These are phyloP conservation scores for Podospora fimiseda DNA, from an alignment of 495 filamentous ascomycete species.

Conservation along the genomic window DNA sequence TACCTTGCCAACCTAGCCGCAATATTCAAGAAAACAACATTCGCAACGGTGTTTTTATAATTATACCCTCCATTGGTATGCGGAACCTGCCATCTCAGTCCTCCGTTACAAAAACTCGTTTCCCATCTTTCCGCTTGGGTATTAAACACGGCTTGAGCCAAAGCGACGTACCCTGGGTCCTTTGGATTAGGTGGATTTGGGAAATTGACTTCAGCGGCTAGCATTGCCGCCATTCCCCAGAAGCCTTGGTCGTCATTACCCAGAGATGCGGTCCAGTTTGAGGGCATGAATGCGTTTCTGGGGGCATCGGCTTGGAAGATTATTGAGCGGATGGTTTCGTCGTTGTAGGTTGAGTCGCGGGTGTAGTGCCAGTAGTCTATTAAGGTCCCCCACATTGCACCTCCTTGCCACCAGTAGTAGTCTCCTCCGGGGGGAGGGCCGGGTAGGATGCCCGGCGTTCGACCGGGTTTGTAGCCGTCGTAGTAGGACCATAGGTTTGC, in stretches of 20 bases:
- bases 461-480: slow-evolving; percentile 55
- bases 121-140: slow-evolving; percentile 64
- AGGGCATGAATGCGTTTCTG: slow-evolving; percentile 54
- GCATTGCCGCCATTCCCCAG: slow-evolving; percentile 65
- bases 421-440: slow-evolving; percentile 24
- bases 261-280: slow-evolving; percentile 54
- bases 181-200: slow-evolving; percentile 46
- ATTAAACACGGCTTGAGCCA: slow-evolving; percentile 80
- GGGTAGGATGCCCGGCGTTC: slow-evolving; percentile 39
- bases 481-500: slow-evolving; percentile 59
- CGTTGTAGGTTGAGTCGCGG: slow-evolving; percentile 56
- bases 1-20: slow-evolving; percentile 65
- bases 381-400: slow-evolving; percentile 62
- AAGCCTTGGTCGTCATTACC: slow-evolving; percentile 66
- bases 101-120: slow-evolving; percentile 58
- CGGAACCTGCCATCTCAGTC: slow-evolving; percentile 77
- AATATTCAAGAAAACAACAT: slow-evolving; percentile 64
- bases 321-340: slow-evolving; percentile 46
- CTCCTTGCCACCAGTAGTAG: slow-evolving; percentile 71
- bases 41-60: slow-evolving; percentile 70
- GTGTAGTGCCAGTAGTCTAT: slow-evolving; percentile 67
- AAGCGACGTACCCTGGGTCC: slow-evolving; percentile 65
- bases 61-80: slow-evolving; percentile 68
- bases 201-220: slow-evolving; percentile 58
- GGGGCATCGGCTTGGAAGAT: slow-evolving; percentile 51